A percentile compares a stretch with the other conserved stretches of the same genome.
Conservation (phyloP, 306 rosid genomes). For the Arachis hypogaea region DNA sequence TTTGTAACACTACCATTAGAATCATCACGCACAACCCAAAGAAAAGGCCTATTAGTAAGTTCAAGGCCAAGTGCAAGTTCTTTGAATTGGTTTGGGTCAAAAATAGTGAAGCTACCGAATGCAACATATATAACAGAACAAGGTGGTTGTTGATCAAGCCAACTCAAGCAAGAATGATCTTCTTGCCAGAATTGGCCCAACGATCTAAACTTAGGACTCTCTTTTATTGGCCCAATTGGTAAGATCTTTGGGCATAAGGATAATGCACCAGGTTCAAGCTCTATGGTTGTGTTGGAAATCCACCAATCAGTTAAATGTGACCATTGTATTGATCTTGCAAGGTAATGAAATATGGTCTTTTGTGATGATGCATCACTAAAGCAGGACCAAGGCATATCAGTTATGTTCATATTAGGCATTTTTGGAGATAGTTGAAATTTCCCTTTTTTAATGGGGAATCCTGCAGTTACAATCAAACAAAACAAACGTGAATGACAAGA, state of each 20-base stretch:
- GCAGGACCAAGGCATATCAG: constrained; percentile 23
- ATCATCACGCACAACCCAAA: constrained; percentile 45
- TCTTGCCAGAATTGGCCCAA: constrained; percentile 40
- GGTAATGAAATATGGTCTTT: constrained; percentile 8
- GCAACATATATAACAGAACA: constrained; percentile 40
- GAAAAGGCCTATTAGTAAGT: constrained; percentile 33
- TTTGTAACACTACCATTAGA: background rate
- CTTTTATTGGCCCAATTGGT: constrained; percentile 40
- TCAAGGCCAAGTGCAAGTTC: constrained; percentile 41
- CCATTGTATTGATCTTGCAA: background rate
- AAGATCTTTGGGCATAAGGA: constrained; percentile 34
- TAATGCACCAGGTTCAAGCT: constrained; percentile 37
- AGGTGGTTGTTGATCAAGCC: constrained; percentile 42
- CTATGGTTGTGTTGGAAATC: constrained; percentile 29
- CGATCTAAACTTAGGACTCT: background rate
- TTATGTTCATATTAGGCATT: constrained; percentile 31
- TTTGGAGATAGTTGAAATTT: constrained; percentile 23
- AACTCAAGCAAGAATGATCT: constrained; percentile 35
- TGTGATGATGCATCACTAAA: background rate
- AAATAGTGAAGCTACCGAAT: constrained; percentile 28
- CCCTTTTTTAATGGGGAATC: constrained; percentile 23
- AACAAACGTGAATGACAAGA: background rate
- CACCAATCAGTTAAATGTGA: constrained; percentile 33
- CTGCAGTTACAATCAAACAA: constrained; percentile 20
- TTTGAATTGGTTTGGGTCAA: constrained; percentile 30